Evolutionary conservation across 78 protist species (phyloP), one percentile per base, ranked within the genome.

Genomic region (Emiliania huxleyi): DNA sequence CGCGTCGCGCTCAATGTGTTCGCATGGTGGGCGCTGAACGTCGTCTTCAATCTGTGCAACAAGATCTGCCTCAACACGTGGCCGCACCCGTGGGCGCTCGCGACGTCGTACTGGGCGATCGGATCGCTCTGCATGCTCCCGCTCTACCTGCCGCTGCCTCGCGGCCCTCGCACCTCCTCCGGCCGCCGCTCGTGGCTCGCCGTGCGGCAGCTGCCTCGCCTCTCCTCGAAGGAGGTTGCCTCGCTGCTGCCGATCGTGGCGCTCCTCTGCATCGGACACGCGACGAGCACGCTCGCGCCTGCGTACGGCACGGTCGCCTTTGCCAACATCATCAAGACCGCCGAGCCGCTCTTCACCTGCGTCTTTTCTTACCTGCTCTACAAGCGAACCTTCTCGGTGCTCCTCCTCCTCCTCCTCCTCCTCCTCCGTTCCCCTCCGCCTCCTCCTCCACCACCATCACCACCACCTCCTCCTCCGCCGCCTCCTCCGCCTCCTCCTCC

Each of bases 81-180:
- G 85, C 85, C 85, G 44, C 85, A 77, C 29, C 85, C 85, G 46
- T 77, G 85, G 85, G 85, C 48, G 5, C 85, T 77, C 33, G 85
- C 85, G n/a, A 77, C 85, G n/a, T 21, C 46, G 4, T 33, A 77
- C 85, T 33, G 1, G 85, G 49, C 46, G 33, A 40, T 77, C 46
- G 85, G 85, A 3, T 40, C 48, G 2, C 0, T 19, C 46, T 77
- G 48, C 29, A 77, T 77, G 85, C 29, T 77, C 3, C 85, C 85
- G 2, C 46, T 77, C 23, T 77, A 40, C 29, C 48, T 77, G 85
- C 85, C 85, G n/a, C 46, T 77, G 33, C 85, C 85, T 29, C 18
- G 23, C 1, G 33, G 35, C 33, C 1, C 6, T 1, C 37, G 18
- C 35, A 26, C 11, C 3, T 1, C 25, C 18, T 1, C 2, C 2